These are phyloP conservation scores for rapeseed (Brassica napus) DNA, from an alignment of 345 rosid species.

Conservation along the genomic window DNA sequence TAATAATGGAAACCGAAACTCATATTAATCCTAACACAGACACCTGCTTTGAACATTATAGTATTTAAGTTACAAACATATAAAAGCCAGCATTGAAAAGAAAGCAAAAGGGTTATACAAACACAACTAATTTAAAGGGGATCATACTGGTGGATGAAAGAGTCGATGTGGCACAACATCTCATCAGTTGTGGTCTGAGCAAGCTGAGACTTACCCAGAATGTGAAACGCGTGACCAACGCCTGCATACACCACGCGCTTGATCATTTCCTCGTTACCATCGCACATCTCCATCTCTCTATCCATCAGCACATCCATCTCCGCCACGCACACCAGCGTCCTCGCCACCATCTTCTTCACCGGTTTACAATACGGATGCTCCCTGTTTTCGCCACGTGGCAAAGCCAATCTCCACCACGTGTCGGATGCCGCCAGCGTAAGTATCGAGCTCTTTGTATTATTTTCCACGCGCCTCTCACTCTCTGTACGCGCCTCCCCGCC, in stretches of 20 bases:
- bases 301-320: slow-evolving; percentile 77
- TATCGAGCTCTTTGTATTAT: slow-evolving; percentile 45
- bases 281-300: slow-evolving; percentile 55
- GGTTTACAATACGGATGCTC: slow-evolving; percentile 85
- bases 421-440: slow-evolving; percentile 61
- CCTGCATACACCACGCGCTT: slow-evolving; percentile 57
- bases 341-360: slow-evolving; percentile 18
- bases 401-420: slow-evolving; percentile 70
- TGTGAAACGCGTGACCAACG: slow-evolving; percentile 89
- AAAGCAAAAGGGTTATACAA: background rate
- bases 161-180: slow-evolving; percentile 57
- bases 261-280: slow-evolving; percentile 43
- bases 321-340: slow-evolving; percentile 59
- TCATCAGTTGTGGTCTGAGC: slow-evolving; percentile 52
- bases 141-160: slow-evolving; percentile 39
- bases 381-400: slow-evolving; percentile 60
- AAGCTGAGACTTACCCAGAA: slow-evolving; percentile 59
- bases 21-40: background rate
- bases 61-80: slow-evolving; percentile 4
- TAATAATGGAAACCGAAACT: background rate
- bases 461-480: slow-evolving; percentile 55
- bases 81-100: background rate
- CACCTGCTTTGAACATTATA: background rate
- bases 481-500: slow-evolving; percentile 57
- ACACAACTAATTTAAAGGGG: slow-evolving; percentile 11